Evolutionary conservation across 768 basidiomycete genomes (phyloP), one percentile per base, ranked within the genome.

Genomic region (Naganishia onofrii): DNA sequence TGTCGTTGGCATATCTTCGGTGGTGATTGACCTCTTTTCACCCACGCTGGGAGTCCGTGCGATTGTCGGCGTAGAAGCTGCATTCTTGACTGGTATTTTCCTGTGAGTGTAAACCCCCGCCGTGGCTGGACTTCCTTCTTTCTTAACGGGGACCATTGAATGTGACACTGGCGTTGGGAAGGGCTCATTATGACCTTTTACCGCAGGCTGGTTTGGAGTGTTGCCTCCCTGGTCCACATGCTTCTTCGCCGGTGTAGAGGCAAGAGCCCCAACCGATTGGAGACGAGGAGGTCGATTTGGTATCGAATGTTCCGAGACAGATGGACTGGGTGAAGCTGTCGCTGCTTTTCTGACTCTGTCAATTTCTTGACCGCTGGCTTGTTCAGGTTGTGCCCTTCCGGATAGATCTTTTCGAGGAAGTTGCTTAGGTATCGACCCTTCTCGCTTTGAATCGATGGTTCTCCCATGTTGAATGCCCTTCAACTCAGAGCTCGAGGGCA

Each of bases 61-160:
- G 3, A 42, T 44, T 1, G 42, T 42, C 10, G 60, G 42, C 10
- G 38, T 36, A 28, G 60, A 63, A 46, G 60, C 38, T 63, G 60
- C 60, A 29, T 63, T 63, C 26, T 63, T 63, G 38, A 63, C 60
- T 23, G 60, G 38, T 36, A 63, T 63, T 26, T 63, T 63, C 28
- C 60, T 34, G 26, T 63, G 60, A 46, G 36, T 63, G 42, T 63
- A 63, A 12, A 63, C 60, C 5, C 60, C 60, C 6, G 42, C 9
- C 19, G 42, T 42, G 42, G 60, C 42, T 10, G 36, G 26, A 26
- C n/a, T 63, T 26, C 38, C n/a, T 44, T 63, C 60, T 12, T 42
- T 26, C 38, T 63, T 63, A n/a, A 63, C 28, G 3, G 60, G 42
- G 0, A 44, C 28, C 23, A 28, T 42, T 8, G 23, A 7, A 13